Conservation (phyloP, 192 early-diverging fungal genomes). For the Globomyces pollinis-pini region DNA sequence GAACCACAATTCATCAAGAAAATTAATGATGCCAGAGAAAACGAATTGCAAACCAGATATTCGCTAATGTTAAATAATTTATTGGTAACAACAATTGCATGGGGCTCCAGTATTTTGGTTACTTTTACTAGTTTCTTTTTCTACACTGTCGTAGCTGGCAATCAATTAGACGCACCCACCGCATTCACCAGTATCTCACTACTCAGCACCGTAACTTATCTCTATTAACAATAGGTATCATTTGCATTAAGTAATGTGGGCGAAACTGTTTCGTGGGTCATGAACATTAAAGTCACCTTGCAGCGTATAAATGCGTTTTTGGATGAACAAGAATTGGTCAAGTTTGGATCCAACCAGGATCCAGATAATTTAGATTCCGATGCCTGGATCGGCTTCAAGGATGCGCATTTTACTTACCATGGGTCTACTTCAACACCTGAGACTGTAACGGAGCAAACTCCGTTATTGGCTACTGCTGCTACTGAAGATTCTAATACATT, state of each 20-base stretch:
- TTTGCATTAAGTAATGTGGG: not conserved
- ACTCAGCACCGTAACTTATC: slow-evolving; percentile 2
- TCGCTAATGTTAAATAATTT: not conserved
- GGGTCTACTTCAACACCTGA: not conserved
- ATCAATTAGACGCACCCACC: slow-evolving; percentile 28
- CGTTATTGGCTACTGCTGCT: not conserved
- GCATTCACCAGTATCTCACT: slow-evolving; percentile 33
- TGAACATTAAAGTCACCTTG: slow-evolving; percentile 24
- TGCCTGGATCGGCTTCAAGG: slow-evolving; percentile 8
- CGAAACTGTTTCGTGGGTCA: slow-evolving; percentile 3
- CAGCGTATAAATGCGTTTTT: slow-evolving; percentile 27
- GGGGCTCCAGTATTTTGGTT: slow-evolving; percentile 38
- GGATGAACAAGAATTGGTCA: slow-evolving; percentile 29
- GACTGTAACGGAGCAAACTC: not conserved
- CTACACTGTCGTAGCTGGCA: slow-evolving; percentile 31
- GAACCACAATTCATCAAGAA: slow-evolving; percentile 24
- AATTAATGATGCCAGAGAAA: slow-evolving; percentile 17
- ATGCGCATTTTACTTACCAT: slow-evolving; percentile 3
- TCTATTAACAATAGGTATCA: too few relatives aligned
- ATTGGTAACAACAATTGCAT: not conserved
- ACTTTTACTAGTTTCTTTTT: slow-evolving; percentile 49
- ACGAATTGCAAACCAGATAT: slow-evolving; percentile 12
- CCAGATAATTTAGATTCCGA: not conserved
- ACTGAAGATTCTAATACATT: slow-evolving; percentile 22
- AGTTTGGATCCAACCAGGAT: slow-evolving; percentile 8